Evolutionary conservation across 23 red algal genomes (phyloP).

Genomic region (Chondrus crispus): DNA sequence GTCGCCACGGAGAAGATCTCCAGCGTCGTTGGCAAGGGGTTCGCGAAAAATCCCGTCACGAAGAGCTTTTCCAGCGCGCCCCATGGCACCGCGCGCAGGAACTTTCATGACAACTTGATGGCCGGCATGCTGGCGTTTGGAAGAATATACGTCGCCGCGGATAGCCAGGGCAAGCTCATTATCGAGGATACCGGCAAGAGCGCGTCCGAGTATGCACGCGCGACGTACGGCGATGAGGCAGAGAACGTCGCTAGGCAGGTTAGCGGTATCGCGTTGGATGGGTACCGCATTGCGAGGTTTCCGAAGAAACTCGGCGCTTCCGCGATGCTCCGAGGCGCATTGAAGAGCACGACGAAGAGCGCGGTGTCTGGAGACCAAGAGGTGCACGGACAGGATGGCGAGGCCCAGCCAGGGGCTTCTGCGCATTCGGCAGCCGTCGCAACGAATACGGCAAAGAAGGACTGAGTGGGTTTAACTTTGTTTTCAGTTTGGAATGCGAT

Average conservation of each 20-base stretch:
- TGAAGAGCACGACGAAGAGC: no score
- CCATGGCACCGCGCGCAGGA: conserved; percentile 3
- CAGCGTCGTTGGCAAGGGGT: not conserved
- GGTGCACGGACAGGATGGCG: no score
- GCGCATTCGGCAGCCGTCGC: no score
- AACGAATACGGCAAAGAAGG: no score
- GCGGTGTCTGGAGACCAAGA: no score
- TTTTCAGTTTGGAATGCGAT: no score
- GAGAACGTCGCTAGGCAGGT: conserved; percentile 27
- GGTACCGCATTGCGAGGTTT: conserved; percentile 13
- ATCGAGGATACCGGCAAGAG: conserved; percentile 9
- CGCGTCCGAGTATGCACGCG: not conserved
- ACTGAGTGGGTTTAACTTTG: no score
- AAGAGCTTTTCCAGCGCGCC: conserved; percentile 19
- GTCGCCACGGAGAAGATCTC: conserved; percentile 25
- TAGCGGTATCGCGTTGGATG: conserved; percentile 39
- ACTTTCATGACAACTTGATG: conserved; percentile 26
- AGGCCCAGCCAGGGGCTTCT: no score
- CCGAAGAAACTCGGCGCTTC: conserved; percentile 34
- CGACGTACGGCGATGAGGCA: conserved; percentile 46
- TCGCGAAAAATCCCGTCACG: conserved; percentile 11
- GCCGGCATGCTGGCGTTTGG: conserved; percentile 33
- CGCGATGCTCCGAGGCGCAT: not conserved
- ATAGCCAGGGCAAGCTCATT: conserved; percentile 6
- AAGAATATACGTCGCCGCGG: conserved; percentile 21